Base-by-base conservation (phyloP, 1,284 basidiomycete genomes). In the Meripilus lineatus region DNA sequence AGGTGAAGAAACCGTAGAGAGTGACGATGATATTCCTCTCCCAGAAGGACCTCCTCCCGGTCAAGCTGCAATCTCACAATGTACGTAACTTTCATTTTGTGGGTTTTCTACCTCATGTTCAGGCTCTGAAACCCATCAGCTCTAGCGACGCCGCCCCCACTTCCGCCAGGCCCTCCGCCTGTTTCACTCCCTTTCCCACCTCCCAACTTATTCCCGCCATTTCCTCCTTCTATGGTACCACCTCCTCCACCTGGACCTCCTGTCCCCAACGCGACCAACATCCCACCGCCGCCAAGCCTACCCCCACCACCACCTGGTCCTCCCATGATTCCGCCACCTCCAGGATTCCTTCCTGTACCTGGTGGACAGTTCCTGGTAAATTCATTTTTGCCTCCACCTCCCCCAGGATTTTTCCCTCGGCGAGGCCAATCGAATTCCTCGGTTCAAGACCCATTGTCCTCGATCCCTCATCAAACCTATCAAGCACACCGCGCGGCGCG, bases 21-120 rank as follows among this genome's bases (percentile, higher is more conserved):
- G 71, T 38, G 88, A 91, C 47, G 86, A 90, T 52, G 90, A 92
- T 47, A 91, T 93, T 34, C 78, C 80, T 11, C 84, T 94, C 82
- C 92, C 92, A 7, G 84, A 85, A 42, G 90, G 84, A 0, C 86
- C 83, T 32, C 85, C 85, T 24, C 89, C 89, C 0, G 50, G 53
- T 2, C 53, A 54, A 42, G 50, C 53, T 8, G 56, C 58, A 4
- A 40, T 26, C 28, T 14, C 41, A 22, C 40, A 47, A 55, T 38
- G 40, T 56, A 21, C 18, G 36, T 30, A 30, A 8, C 21, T n/a
- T n/a, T n/a, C n/a, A n/a, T n/a, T n/a, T n/a, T n/a, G n/a, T n/a
- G n/a, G n/a, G n/a, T n/a, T n/a, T n/a, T n/a, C n/a, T n/a, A n/a
- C n/a, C n/a, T n/a, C n/a, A n/a, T n/a, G n/a, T n/a, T n/a, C n/a